Evolutionary conservation across 1,284 basidiomycete genomes (phyloP).

Genomic region (Leccinum fallax): DNA sequence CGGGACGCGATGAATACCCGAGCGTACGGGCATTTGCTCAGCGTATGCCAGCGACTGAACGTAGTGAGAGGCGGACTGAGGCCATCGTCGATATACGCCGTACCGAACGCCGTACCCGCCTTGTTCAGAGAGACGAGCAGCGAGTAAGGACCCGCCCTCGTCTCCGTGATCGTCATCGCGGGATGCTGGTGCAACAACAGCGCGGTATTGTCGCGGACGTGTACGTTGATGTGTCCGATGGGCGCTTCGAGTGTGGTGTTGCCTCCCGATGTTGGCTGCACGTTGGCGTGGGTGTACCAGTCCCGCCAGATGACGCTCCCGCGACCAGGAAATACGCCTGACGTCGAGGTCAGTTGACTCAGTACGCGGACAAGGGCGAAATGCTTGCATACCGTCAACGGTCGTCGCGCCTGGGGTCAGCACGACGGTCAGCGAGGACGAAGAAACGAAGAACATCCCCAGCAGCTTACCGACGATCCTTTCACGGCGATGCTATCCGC

Average conservation of each 20-base stretch:
- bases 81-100: constrained; percentile 61
- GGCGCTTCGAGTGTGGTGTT: constrained; percentile 50
- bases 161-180: constrained; percentile 53
- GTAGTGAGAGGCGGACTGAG: constrained; percentile 42
- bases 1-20: constrained; percentile 7
- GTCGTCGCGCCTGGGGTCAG: constrained; percentile 58
- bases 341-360: not conserved
- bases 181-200: constrained; percentile 50
- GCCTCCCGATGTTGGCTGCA: constrained; percentile 37
- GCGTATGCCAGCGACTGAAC: not conserved
- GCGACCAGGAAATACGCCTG: constrained; percentile 63
- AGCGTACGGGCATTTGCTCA: constrained; percentile 31
- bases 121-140: constrained; percentile 49
- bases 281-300: constrained; percentile 69
- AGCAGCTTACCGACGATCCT: no score
- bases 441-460: no score
- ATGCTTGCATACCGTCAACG: constrained; percentile 40
- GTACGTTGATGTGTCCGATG: constrained; percentile 70
- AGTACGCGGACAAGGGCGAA: not conserved
- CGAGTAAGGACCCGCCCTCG: constrained; percentile 46
- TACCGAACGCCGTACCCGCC: constrained; percentile 45
- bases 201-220: constrained; percentile 53
- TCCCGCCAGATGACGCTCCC: constrained; percentile 70
- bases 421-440: constrained; percentile 37
- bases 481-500: no score